Conservation (phyloP, 1,284 basidiomycete genomes). For the Waitea zeae region DNA sequence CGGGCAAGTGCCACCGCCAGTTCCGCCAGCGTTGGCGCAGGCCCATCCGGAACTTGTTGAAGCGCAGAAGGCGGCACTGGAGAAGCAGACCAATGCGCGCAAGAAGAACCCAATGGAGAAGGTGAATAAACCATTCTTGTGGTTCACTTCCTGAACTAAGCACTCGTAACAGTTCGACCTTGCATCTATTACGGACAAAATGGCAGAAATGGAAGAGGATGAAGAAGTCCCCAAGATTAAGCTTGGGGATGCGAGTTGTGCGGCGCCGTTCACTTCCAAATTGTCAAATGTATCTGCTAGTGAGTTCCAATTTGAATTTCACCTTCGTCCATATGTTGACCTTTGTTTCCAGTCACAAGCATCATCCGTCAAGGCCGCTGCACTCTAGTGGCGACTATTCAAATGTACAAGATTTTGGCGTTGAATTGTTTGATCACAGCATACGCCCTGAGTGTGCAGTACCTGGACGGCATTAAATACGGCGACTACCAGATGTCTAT, state of each 20-base stretch:
- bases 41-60: conserved; percentile 80
- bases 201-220: conserved; percentile 86
- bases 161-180: conserved; percentile 58
- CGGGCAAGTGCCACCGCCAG: conserved; percentile 81
- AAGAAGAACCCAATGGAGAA: conserved; percentile 82
- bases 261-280: conserved; percentile 93
- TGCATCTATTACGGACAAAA: conserved; percentile 70
- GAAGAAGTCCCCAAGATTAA: conserved; percentile 93
- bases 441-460: conserved; percentile 89
- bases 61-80: conserved; percentile 67
- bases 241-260: conserved; percentile 90
- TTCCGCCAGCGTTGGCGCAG: conserved; percentile 70
- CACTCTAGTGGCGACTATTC: conserved; percentile 90
- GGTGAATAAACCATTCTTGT: conserved; percentile 22
- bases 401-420: conserved; percentile 98
- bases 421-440: conserved; percentile 93
- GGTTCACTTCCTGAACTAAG: too few species aligned
- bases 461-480: conserved; percentile 94
- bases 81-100: conserved; percentile 42
- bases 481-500: conserved; percentile 92
- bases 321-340: conserved; percentile 6
- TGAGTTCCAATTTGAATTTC: conserved; percentile 21
- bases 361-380: conserved; percentile 95
- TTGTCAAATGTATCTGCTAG: conserved; percentile 85
- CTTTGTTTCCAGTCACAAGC: conserved; percentile 50